Conservation (phyloP, 352 stramenopile species). For the Globisporangium sylvaticum region DNA sequence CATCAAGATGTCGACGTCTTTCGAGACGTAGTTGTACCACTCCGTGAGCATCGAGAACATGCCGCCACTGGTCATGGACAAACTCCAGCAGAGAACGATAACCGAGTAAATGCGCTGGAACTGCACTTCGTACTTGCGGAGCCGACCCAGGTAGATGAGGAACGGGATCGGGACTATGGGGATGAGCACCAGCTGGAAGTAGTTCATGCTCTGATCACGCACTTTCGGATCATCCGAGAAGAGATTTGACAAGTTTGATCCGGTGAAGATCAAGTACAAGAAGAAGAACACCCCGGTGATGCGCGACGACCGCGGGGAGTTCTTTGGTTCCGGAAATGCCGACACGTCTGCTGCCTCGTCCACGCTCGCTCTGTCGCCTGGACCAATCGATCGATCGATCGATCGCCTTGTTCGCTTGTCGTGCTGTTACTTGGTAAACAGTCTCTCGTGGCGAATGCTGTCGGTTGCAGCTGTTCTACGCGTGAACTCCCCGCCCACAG, state of each 20-base stretch:
- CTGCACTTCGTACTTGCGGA: slow-evolving; percentile 60
- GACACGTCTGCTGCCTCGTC: background rate
- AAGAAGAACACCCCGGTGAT: slow-evolving; percentile 64
- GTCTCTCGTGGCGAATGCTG: background rate
- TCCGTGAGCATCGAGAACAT: slow-evolving; percentile 85
- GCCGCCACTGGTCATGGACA: slow-evolving; percentile 67
- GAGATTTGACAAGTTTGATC: slow-evolving; percentile 66
- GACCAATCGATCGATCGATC: background rate
- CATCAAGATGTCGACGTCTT: slow-evolving; percentile 68
- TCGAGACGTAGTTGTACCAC: slow-evolving; percentile 72
- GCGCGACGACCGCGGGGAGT: slow-evolving; percentile 57
- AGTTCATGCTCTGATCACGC: slow-evolving; percentile 43
- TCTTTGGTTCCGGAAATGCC: slow-evolving; percentile 24
- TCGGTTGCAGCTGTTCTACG: background rate
- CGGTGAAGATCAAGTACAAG: slow-evolving; percentile 72
- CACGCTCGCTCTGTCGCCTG: background rate
- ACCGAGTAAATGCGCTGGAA: slow-evolving; percentile 75
- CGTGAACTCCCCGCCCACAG: background rate
- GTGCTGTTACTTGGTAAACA: background rate
- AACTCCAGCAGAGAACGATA: slow-evolving; percentile 63
- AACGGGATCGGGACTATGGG: slow-evolving; percentile 65
- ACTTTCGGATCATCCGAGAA: slow-evolving; percentile 54
- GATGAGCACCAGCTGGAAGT: slow-evolving; percentile 68
- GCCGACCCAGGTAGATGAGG: slow-evolving; percentile 58
- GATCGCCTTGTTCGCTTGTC: background rate